A percentile compares a stretch with the other conserved stretches of the same genome.
Evolutionary conservation across 73 alveolate genomes (phyloP).

Genomic region (Paramecium octaurelia): DNA sequence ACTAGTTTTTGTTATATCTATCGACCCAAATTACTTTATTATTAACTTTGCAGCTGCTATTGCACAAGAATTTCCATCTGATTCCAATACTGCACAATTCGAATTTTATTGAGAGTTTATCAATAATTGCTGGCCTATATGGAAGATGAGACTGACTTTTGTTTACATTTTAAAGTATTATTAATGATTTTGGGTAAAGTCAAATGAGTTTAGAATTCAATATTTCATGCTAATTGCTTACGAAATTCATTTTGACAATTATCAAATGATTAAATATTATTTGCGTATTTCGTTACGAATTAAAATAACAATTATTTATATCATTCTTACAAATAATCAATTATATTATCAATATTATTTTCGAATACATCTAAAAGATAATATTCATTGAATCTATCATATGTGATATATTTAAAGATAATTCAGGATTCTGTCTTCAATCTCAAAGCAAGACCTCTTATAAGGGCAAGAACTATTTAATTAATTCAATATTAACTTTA

Average conservation of each 20-base stretch:
- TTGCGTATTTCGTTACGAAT: background rate
- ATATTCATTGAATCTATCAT: too few species aligned
- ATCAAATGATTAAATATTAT: background rate
- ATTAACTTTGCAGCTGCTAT: background rate
- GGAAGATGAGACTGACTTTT: slow-evolving; percentile 6
- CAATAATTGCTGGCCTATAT: background rate
- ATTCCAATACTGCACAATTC: background rate
- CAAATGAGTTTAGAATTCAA: background rate
- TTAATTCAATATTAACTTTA: too few species aligned
- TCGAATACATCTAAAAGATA: background rate
- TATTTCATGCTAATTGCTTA: background rate
- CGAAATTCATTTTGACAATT: background rate
- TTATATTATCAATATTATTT: background rate
- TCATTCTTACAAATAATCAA: background rate
- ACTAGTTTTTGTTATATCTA: slow-evolving; percentile 6
- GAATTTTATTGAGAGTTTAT: background rate
- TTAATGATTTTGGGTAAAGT: background rate
- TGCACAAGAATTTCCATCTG: slow-evolving; percentile 19
- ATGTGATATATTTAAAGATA: too few species aligned
- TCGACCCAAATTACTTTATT: background rate
- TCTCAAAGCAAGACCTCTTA: too few species aligned
- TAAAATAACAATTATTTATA: background rate
- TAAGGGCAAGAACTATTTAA: too few species aligned
- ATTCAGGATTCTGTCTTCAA: too few species aligned
- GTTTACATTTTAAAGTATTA: background rate